Evolutionary conservation across 331 rosid genomes (phyloP).

Genomic region (Ulmus americana): DNA sequence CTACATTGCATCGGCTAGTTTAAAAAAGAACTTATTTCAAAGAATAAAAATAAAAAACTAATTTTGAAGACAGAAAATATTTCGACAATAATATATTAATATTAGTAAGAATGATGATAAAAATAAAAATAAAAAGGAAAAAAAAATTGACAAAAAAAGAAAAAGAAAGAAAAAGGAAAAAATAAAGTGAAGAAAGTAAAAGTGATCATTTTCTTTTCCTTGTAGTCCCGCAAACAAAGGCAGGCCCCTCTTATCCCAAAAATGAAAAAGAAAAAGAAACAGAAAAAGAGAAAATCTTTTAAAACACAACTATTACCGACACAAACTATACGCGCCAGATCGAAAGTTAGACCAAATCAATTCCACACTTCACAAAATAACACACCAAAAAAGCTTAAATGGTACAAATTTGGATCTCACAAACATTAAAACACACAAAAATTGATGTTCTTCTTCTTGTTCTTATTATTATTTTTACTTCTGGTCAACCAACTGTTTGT

Average conservation of each 20-base stretch:
- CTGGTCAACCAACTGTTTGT: neutral
- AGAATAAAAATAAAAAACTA: neutral
- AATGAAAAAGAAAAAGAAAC: slow-evolving; percentile 2
- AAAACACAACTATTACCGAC: neutral
- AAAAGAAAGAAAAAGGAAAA: slow-evolving; percentile 2
- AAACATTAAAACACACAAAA: neutral
- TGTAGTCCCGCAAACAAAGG: slow-evolving; percentile 20
- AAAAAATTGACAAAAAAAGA: neutral
- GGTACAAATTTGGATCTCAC: no score
- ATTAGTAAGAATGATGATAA: neutral
- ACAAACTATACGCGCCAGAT: slow-evolving; percentile 2
- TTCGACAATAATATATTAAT: no score
- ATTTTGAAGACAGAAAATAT: neutral
- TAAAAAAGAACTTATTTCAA: neutral
- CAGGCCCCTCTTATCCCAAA: slow-evolving; percentile 1
- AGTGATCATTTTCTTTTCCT: slow-evolving; percentile 34
- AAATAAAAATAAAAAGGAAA: neutral
- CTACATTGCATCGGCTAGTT: neutral
- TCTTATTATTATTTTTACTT: no score
- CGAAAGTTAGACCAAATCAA: neutral
- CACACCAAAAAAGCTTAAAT: no score
- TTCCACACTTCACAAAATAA: neutral
- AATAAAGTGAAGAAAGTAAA: slow-evolving; percentile 32
- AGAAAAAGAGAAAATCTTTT: neutral
- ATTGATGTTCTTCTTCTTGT: neutral